phyloP scores from a whole-genome alignment of 2,329 filamentous ascomycete genomes.

The Xylariaceae sp. region DNA sequence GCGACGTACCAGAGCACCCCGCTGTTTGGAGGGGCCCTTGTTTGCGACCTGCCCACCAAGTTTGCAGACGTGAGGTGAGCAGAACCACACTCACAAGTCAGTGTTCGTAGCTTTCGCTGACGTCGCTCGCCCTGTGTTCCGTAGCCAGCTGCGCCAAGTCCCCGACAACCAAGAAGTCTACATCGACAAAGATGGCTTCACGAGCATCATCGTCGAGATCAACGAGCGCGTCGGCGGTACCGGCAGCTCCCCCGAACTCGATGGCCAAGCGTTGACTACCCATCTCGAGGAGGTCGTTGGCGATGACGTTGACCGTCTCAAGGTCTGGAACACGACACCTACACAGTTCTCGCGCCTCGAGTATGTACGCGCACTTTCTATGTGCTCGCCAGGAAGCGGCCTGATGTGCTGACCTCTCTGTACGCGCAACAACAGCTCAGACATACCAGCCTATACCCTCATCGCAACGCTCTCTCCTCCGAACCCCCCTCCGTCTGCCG shows the following conservation, averaged over 20 bases:
- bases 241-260: slow-evolving; percentile 53
- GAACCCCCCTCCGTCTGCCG: slow-evolving; percentile 25
- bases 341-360: slow-evolving; percentile 55
- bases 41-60: slow-evolving; percentile 61
- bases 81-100: neutral
- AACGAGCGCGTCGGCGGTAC: slow-evolving; percentile 68
- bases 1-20: slow-evolving; percentile 53
- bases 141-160: slow-evolving; percentile 67
- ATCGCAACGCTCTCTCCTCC: slow-evolving; percentile 60
- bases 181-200: slow-evolving; percentile 78
- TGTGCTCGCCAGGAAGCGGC: neutral
- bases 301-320: slow-evolving; percentile 58
- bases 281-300: slow-evolving; percentile 68
- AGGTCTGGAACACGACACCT: slow-evolving; percentile 63
- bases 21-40: slow-evolving; percentile 71
- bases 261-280: slow-evolving; percentile 66
- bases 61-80: slow-evolving; percentile 71
- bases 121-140: neutral
- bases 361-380: slow-evolving; percentile 32
- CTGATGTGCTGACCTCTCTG: slow-evolving; percentile 6
- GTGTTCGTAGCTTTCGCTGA: neutral
- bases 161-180: slow-evolving; percentile 91
- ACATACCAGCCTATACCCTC: slow-evolving; percentile 62
- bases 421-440: slow-evolving; percentile 33
- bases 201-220: slow-evolving; percentile 86